Conservation (phyloP, 2,329 filamentous ascomycete species). For the Sarocladium brachiariae region DNA sequence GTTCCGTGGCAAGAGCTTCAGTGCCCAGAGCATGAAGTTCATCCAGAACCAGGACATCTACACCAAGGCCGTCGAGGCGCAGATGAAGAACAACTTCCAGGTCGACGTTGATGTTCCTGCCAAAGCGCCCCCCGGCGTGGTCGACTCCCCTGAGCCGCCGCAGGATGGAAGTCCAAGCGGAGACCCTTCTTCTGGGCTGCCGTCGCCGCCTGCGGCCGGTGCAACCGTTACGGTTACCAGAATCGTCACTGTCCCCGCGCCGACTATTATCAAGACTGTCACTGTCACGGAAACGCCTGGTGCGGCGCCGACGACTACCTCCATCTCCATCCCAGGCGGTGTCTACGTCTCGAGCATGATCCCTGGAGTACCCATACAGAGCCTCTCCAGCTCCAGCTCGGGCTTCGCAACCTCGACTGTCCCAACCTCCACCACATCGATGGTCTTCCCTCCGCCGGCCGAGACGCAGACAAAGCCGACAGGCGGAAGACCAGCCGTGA, state of each 20-base stretch:
- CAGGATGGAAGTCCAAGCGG: neutral
- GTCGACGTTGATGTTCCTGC: conserved; percentile 28
- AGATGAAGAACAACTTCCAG: conserved; percentile 39
- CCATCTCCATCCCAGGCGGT: neutral
- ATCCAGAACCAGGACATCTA: conserved; percentile 32
- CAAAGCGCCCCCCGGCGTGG: neutral
- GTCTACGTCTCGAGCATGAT: conserved; percentile 4
- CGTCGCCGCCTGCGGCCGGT: conserved; percentile 9
- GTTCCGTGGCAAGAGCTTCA: conserved; percentile 15
- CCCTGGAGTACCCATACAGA: neutral
- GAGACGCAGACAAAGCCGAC: neutral
- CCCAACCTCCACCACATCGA: neutral
- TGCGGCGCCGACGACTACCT: conserved; percentile 2
- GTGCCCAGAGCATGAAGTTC: conserved; percentile 14
- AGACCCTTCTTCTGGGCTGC: too few species aligned
- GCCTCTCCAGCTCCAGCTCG: neutral
- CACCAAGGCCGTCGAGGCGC: conserved; percentile 35
- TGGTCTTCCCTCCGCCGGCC: neutral
- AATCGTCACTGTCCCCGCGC: conserved; percentile 31
- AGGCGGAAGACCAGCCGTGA: conserved; percentile 14
- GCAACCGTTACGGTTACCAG: conserved; percentile 23
- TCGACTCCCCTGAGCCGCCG: neutral
- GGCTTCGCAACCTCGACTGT: too few species aligned
- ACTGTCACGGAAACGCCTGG: conserved; percentile 23
- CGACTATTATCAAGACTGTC: conserved; percentile 31